A percentile compares a stretch with the other conserved stretches of the same genome.
These are phyloP conservation scores for Xerocomus nothofagi DNA, from an alignment of 1,284 basidiomycete species.

Conservation along the genomic window DNA sequence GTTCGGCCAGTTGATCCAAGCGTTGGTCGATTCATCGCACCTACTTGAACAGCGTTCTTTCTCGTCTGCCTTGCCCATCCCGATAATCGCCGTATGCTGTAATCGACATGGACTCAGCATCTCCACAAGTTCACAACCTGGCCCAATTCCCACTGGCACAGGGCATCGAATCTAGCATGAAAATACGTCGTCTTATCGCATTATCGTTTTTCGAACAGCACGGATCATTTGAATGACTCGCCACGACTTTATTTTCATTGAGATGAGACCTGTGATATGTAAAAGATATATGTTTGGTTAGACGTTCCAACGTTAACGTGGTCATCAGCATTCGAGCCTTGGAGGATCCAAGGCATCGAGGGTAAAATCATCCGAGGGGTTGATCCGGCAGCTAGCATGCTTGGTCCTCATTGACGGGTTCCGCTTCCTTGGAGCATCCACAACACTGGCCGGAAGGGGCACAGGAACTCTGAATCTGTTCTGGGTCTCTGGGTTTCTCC, in stretches of 20 bases:
- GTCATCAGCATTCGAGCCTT: neutral
- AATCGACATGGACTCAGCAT: slow-evolving; percentile 48
- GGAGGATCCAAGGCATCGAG: too few relatives aligned
- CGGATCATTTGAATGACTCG: neutral
- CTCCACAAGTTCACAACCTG: slow-evolving; percentile 75
- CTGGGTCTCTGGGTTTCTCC: neutral
- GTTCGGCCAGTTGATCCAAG: too few relatives aligned
- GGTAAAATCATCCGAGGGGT: too few relatives aligned
- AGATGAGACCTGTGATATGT: slow-evolving; percentile 11
- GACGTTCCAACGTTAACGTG: neutral
- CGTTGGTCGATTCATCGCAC: too few relatives aligned
- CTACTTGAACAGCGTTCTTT: too few relatives aligned
- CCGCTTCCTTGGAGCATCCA: neutral
- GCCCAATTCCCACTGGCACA: slow-evolving; percentile 87
- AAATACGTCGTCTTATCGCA: too few relatives aligned
- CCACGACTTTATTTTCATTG: neutral
- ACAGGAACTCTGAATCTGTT: neutral
- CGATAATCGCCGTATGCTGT: neutral
- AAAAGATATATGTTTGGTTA: slow-evolving; percentile 1
- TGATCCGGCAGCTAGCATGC: neutral
- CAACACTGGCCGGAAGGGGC: neutral
- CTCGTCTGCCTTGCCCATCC: neutral
- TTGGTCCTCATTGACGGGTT: neutral
- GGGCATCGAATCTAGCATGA: slow-evolving; percentile 83
- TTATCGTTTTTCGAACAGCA: neutral